Evolutionary conservation across 257 asterid genomes (phyloP), one percentile per base, ranked within the genome.

Genomic region (Nicotiana paniculata): DNA sequence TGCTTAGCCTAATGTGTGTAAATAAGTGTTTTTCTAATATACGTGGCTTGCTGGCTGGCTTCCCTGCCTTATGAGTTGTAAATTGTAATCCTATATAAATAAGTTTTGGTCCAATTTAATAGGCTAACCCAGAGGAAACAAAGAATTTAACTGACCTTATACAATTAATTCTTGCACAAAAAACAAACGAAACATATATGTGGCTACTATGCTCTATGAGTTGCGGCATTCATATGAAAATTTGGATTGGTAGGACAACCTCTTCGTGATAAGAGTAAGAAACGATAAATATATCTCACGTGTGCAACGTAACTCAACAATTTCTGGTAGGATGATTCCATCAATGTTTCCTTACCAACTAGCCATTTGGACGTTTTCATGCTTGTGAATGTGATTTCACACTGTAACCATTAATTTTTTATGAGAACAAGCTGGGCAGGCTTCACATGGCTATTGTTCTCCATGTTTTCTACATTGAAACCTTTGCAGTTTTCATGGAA

Each of bases 271-370:
- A 13, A 24, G 77, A 26, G 59, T 32, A n/a, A 48, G 63, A 63
- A 35, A 16, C 2, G 26, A 62, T 43, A 54, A 84, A 76, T 62
- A 43, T n/a, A 48, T 33, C 84, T 87, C 91, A 87, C 89, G 90
- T 87, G 91, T 87, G 87, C 66, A 82, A 39, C 30, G 30, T 28
- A 28, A 28, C 77, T 2, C 35, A 37, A 48, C 16, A 63, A 28
- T 12, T 37, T 72, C 3, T 30, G 67, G 66, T 79, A 1, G 59
- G 78, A 77, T 67, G 55, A 76, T 30, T 37, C 26, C 48, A 81
- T 84, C 69, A 82, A 79, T 87, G 93, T 89, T 89, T 83, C 95
- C 95, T 83, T 84, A 88, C 90, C 92, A 90, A 88, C 92, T 54
- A 86, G 91, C 95, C 88, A 30, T 82, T 90, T 84, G 79, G 84